Evolutionary conservation across 2,329 filamentous ascomycete species (phyloP).

Genomic region (Verticillium albo-atrum): DNA sequence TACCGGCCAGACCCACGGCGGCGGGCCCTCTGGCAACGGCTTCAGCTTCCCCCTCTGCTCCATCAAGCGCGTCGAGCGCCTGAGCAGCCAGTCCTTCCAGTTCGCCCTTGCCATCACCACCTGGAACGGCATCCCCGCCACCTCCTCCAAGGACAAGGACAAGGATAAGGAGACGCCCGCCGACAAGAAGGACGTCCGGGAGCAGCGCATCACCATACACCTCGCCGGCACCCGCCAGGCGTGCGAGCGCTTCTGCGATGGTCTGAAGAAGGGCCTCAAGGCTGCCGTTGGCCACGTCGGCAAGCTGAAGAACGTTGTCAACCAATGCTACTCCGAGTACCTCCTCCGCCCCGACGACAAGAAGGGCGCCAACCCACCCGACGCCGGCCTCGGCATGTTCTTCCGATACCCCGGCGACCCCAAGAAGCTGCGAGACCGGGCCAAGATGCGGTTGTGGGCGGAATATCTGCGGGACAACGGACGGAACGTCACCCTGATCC

Average conservation of each 20-base stretch:
- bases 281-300: constrained; percentile 84
- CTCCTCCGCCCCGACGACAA: constrained; percentile 60
- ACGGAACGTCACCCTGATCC: constrained; percentile 83
- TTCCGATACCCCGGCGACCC: constrained; percentile 95
- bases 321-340: constrained; percentile 90
- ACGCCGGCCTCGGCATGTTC: constrained; percentile 86
- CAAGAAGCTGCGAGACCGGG: constrained; percentile 87
- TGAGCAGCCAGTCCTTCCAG: constrained; percentile 86
- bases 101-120: constrained; percentile 94
- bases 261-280: constrained; percentile 82
- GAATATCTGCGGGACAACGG: constrained; percentile 96
- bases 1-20: constrained; percentile 88
- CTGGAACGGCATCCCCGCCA: constrained; percentile 72
- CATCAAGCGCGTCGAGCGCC: constrained; percentile 83
- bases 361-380: constrained; percentile 66
- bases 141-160: constrained; percentile 47
- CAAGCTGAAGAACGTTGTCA: constrained; percentile 73
- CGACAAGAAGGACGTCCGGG: constrained; percentile 41
- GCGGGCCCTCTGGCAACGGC: constrained; percentile 88
- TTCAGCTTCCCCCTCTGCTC: constrained; percentile 92
- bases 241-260: constrained; percentile 95
- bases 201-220: constrained; percentile 88
- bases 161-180: constrained; percentile 33
- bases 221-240: constrained; percentile 82
- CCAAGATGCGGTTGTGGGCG: constrained; percentile 96